Conservation (phyloP, 768 basidiomycete species). For the Butyriboletus loyo region DNA sequence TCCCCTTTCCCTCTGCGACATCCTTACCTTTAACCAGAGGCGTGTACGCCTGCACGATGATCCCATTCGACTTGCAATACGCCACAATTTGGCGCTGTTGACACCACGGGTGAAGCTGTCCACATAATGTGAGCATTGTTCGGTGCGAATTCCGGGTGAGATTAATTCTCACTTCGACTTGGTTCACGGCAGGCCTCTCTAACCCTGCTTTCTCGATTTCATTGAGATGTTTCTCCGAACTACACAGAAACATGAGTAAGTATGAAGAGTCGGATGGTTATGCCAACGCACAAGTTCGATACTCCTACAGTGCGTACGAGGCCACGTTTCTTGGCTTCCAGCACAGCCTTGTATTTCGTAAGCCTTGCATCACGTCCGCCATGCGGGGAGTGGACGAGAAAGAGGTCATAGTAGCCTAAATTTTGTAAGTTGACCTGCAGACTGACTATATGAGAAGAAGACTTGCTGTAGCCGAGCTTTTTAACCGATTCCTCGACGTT, state of each 20-base stretch:
- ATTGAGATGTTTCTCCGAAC: conserved; percentile 26
- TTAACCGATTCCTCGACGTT: conserved; percentile 22
- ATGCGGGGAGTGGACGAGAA: conserved; percentile 44
- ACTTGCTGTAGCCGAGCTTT: conserved; percentile 20
- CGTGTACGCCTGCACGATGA: conserved; percentile 69
- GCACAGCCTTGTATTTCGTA: conserved; percentile 39
- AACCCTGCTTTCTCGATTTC: conserved; percentile 26
- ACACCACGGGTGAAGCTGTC: conserved; percentile 73
- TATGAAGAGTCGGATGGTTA: neutral
- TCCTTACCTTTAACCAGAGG: conserved; percentile 57
- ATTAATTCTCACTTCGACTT: conserved; percentile 20
- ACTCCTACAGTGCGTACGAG: conserved; percentile 42
- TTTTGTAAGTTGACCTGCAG: neutral
- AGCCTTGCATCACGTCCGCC: conserved; percentile 39
- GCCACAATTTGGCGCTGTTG: conserved; percentile 75
- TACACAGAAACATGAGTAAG: conserved; percentile 1
- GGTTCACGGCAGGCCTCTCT: conserved; percentile 30
- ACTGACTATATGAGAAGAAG: neutral
- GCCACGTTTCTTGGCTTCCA: conserved; percentile 34
- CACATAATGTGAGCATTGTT: neutral
- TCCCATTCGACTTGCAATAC: conserved; percentile 59
- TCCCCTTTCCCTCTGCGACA: conserved; percentile 23
- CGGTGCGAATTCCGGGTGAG: neutral
- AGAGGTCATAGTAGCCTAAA: conserved; percentile 45
- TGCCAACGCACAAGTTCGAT: conserved; percentile 43